These are phyloP conservation scores for Podaxis mareebaensis DNA, from an alignment of 768 basidiomycete genomes.

Conservation along the genomic window DNA sequence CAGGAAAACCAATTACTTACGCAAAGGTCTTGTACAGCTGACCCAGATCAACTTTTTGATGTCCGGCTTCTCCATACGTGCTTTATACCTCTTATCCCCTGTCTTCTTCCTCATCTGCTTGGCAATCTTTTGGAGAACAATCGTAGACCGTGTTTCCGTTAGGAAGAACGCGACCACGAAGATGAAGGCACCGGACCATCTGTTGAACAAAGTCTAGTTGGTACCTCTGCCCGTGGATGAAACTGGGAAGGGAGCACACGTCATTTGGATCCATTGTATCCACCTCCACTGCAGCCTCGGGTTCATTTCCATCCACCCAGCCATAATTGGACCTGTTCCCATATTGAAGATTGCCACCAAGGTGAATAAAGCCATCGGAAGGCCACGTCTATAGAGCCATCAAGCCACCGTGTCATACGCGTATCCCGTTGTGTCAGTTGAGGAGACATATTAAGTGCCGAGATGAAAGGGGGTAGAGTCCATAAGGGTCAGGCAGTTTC, in stretches of 20 bases:
- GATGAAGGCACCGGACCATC: slow-evolving; percentile 41
- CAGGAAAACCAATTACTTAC: slow-evolving; percentile 42
- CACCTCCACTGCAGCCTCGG: slow-evolving; percentile 28
- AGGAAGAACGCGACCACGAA: slow-evolving; percentile 53
- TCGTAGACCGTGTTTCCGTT: slow-evolving; percentile 71
- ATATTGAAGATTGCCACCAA: slow-evolving; percentile 39
- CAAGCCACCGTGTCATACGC: background rate
- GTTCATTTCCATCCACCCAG: slow-evolving; percentile 32
- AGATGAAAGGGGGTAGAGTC: background rate
- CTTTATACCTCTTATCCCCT: slow-evolving; percentile 61
- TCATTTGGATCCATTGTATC: slow-evolving; percentile 33
- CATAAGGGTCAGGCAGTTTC: background rate
- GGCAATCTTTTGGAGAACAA: slow-evolving; percentile 70
- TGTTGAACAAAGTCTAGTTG: slow-evolving; percentile 30
- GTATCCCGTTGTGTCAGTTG: background rate
- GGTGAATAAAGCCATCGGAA: slow-evolving; percentile 78
- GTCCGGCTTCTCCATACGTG: slow-evolving; percentile 58
- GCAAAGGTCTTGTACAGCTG: slow-evolving; percentile 69
- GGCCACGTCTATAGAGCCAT: slow-evolving; percentile 52
- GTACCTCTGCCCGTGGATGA: background rate
- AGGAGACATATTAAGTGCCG: background rate
- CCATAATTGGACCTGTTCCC: slow-evolving; percentile 26
- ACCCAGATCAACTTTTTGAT: slow-evolving; percentile 63
- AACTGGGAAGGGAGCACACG: slow-evolving; percentile 20
- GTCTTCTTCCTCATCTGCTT: slow-evolving; percentile 62